A percentile compares a stretch with the other conserved stretches of the same genome.
Evolutionary conservation across 306 rosid genomes (phyloP).

Genomic region (Lotus japonicus): DNA sequence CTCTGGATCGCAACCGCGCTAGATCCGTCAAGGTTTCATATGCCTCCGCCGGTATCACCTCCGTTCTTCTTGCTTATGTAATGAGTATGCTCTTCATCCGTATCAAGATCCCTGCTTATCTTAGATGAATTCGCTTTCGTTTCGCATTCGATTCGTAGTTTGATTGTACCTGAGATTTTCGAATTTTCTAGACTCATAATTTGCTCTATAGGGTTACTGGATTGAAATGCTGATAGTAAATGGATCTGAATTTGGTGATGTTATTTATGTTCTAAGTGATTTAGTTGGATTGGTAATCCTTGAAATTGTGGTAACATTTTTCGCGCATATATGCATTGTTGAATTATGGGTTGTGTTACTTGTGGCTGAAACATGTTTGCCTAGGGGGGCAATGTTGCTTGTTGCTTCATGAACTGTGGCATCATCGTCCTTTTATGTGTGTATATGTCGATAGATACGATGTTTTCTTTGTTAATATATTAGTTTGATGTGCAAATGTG

Average conservation of each 20-base stretch:
- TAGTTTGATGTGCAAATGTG: neutral
- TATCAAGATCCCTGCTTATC: conserved; percentile 93
- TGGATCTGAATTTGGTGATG: conserved; percentile 2
- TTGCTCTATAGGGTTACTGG: neutral
- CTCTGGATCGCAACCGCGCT: conserved; percentile 71
- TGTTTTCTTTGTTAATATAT: neutral
- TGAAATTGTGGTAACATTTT: neutral
- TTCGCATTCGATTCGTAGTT: neutral
- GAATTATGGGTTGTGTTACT: neutral
- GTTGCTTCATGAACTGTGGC: neutral
- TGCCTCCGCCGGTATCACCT: conserved; percentile 69
- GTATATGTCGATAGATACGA: neutral
- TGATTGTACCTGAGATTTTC: neutral
- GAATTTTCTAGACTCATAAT: neutral
- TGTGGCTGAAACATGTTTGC: neutral
- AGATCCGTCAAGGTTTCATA: conserved; percentile 68
- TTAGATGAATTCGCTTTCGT: conserved; percentile 27
- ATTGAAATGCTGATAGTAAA: neutral
- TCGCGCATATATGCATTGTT: neutral
- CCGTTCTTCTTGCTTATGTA: conserved; percentile 56
- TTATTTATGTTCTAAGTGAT: neutral
- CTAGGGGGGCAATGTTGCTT: neutral
- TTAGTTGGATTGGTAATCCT: neutral
- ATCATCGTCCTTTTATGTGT: neutral
- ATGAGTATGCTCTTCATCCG: conserved; percentile 96